Base-by-base conservation (phyloP, 192 early-diverging fungal genomes). In the Coemansia sp. region DNA sequence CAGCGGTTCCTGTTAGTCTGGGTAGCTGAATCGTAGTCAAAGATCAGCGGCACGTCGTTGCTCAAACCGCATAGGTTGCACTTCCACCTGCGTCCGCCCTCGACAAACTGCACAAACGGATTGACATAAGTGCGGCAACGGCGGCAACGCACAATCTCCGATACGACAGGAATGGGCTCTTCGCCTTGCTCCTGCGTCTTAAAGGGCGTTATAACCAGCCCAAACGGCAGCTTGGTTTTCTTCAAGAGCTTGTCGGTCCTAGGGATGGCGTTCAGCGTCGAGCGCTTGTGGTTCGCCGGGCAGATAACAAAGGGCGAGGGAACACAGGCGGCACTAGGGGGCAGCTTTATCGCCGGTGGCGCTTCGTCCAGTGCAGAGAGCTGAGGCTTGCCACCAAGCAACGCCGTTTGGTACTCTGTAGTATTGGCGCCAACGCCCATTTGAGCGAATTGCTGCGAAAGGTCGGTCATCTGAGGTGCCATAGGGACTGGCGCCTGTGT, bases 81-180 rank as follows among this genome's bases (percentile, higher is more conserved):
- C 77, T 91, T 92, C 97, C 97, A 99, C 41, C 94, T 87, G 44
- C 93, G 91, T 10, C 96, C 97, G 53, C 96, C 94, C 64, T 99
- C 97, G 1, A 94, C 89, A 87, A 97, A 99, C 46, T 89, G 89
- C 7, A 98, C 92, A 79, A 92, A 99, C 27, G 97, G 97, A 64
- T 98, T 98, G 74, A 99, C 94, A 69, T 99, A 99, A 4, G 94
- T 92, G 65, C 97, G 86, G 81, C 97, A 99, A 27, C 95, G 84
- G 35, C 96, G 86, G 81, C 97, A 99, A 35, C 97, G 89, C 62
- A 95, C 93, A 83, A 99, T 96, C 62, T 96, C 92, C n/a, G 91
- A 87, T 31, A 96, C 89, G 1, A 96, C 90, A 3, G 95, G 95
- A 1, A 98, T 90, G 51, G 90, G 86, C 17, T 87, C 88, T 75